Evolutionary conservation across 345 rosid genomes (phyloP).

Genomic region (Limnanthes douglasii): DNA sequence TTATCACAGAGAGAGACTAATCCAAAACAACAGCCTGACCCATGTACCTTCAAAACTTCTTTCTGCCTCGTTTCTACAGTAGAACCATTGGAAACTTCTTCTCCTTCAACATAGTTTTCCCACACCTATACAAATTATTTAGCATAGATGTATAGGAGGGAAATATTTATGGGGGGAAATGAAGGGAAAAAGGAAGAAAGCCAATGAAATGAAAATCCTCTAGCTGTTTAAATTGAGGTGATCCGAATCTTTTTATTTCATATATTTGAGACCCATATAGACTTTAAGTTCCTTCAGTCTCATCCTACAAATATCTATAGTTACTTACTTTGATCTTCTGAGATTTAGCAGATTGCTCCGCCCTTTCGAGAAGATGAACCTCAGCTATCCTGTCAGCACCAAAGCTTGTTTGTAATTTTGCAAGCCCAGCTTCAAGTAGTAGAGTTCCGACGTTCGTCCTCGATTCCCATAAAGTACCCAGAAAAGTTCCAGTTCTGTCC

Average conservation of each 20-base stretch:
- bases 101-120: slow-evolving; percentile 99
- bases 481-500: slow-evolving; percentile 89
- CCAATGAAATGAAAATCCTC: no score
- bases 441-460: slow-evolving; percentile 52
- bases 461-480: slow-evolving; percentile 94
- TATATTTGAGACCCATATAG: no score
- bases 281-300: no score
- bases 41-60: slow-evolving; percentile 66
- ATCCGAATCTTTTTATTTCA: no score
- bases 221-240: no score
- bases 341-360: slow-evolving; percentile 76
- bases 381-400: slow-evolving; percentile 75
- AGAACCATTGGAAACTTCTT: slow-evolving; percentile 58
- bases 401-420: slow-evolving; percentile 75
- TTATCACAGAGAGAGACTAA: not conserved
- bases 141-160: no score
- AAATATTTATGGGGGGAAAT: no score
- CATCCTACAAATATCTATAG: no score
- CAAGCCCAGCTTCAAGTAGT: slow-evolving; percentile 93
- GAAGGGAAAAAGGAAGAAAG: no score
- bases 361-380: slow-evolving; percentile 69
- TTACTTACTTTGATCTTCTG: slow-evolving; percentile 68
- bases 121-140: slow-evolving; percentile 42
- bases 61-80: slow-evolving; percentile 66
- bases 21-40: slow-evolving; percentile 1